Evolutionary conservation across 2,329 filamentous ascomycete species (phyloP).

Genomic region (Hymenoscyphus scutula): DNA sequence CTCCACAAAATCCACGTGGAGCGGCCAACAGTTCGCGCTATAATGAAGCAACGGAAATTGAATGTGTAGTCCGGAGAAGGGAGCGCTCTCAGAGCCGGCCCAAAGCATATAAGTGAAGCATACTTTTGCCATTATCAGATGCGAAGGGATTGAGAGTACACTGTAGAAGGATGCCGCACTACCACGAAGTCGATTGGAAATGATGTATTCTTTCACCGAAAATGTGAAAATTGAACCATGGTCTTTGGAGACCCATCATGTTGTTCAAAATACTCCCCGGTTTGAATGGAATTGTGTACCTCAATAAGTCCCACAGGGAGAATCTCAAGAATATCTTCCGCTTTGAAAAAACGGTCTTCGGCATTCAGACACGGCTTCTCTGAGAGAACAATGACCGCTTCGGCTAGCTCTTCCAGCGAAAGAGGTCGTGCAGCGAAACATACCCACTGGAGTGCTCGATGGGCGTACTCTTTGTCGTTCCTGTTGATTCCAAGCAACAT

Average conservation of each 20-base stretch:
- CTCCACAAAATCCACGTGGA: not conserved
- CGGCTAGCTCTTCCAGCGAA: slow-evolving; percentile 5
- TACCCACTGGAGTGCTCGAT: slow-evolving; percentile 28
- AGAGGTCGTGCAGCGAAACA: slow-evolving; percentile 16
- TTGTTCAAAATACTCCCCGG: too few relatives aligned
- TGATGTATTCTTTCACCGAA: not conserved
- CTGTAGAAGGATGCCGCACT: not conserved
- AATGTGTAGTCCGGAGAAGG: not conserved
- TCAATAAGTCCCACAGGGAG: not conserved
- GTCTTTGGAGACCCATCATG: not conserved
- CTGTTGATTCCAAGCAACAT: slow-evolving; percentile 9
- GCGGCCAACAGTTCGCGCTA: not conserved
- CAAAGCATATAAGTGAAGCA: not conserved
- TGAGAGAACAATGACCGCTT: not conserved
- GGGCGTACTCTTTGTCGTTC: slow-evolving; percentile 4
- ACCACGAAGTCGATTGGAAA: not conserved
- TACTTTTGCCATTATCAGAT: not conserved
- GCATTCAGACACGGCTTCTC: not conserved
- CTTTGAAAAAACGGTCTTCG: not conserved
- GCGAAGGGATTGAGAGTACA: not conserved
- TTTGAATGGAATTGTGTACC: too few relatives aligned
- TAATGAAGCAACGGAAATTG: not conserved
- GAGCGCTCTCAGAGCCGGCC: not conserved
- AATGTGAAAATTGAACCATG: not conserved
- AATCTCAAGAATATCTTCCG: not conserved